Conservation (phyloP, 2,329 filamentous ascomycete species). For the Botrytis fragariae region DNA sequence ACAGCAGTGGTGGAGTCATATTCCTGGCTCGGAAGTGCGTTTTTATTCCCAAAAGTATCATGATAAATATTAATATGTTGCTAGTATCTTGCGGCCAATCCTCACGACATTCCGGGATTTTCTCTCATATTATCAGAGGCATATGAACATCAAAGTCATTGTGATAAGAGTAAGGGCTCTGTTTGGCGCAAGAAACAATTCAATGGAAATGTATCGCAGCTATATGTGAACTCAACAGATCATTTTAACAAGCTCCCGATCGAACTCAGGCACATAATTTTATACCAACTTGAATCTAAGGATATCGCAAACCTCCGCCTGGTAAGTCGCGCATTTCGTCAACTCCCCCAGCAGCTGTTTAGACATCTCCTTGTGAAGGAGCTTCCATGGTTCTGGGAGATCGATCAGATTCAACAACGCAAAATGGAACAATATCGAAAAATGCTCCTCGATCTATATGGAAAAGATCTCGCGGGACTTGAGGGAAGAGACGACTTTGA, state of each 20-base stretch:
- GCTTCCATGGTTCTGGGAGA: constrained; percentile 23
- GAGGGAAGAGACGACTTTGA: background rate
- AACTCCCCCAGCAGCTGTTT: constrained; percentile 14
- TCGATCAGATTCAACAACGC: constrained; percentile 14
- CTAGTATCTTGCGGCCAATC: constrained; percentile 23
- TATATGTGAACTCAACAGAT: constrained; percentile 11
- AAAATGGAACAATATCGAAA: background rate
- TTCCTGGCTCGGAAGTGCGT: constrained; percentile 20
- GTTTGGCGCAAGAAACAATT: background rate
- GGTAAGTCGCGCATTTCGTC: constrained; percentile 18
- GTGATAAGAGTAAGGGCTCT: too few species aligned
- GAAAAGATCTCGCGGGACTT: constrained; percentile 8
- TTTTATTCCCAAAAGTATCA: background rate
- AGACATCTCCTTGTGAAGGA: constrained; percentile 20
- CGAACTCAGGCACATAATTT: constrained; percentile 16
- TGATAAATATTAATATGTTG: background rate
- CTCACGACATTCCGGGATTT: constrained; percentile 22
- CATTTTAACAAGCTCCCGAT: constrained; percentile 13
- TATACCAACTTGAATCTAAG: constrained; percentile 2
- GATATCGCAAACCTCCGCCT: constrained; percentile 10
- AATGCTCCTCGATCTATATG: background rate
- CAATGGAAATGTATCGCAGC: background rate
- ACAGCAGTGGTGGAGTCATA: constrained; percentile 18
- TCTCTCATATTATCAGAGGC: background rate
- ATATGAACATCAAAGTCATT: background rate